Evolutionary conservation across 176 grass and related monocot genomes (phyloP), one percentile per base, ranked within the genome.

Genomic region (Ananas comosus): DNA sequence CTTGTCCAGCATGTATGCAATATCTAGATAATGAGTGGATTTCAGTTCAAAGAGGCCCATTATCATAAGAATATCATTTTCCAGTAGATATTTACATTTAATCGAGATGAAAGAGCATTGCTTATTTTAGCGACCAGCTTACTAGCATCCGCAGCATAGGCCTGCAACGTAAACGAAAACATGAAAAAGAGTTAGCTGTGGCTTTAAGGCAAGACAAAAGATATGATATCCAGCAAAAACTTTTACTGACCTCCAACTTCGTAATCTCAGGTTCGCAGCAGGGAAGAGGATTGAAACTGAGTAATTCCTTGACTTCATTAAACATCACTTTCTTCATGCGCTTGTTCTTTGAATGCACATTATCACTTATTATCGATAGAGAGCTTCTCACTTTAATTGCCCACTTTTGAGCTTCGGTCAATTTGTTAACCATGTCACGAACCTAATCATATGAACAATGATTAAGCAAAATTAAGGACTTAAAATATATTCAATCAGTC

Each of bases 321-420:
- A 88, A 87, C 72, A 73, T 63, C 73, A 91, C 76, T 87, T 87
- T 96, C 51, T 89, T 81, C 0, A 57, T 79, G 69, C 71, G 70
- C 27, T 54, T 76, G 11, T 75, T 58, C 81, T 83, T 64, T 58
- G 4, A 54, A 64, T 67, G 58, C 27, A 76, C 48, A 53, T 66
- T 84, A 27, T 75, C 53, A 66, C 83, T 72, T 49, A 91, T 86
- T 91, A 84, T 86, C 67, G 80, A 82, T 50, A 87, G 33, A 64
- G 78, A 88, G 29, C 64, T 82, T 80, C 69, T 80, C 61, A 84
- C 76, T 76, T 67, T 65, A 66, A 78, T 56, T 54, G 81, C 74
- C 92, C 92, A 96, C 74, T 78, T 91, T 76, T 80, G 68, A 67
- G 85, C 76, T 25, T 85, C 75, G 11, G 64, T 78, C 77, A 96